Base-by-base conservation (phyloP, 225 moss, liverwort and hornwort genomes). In the Marchantia polymorpha region DNA sequence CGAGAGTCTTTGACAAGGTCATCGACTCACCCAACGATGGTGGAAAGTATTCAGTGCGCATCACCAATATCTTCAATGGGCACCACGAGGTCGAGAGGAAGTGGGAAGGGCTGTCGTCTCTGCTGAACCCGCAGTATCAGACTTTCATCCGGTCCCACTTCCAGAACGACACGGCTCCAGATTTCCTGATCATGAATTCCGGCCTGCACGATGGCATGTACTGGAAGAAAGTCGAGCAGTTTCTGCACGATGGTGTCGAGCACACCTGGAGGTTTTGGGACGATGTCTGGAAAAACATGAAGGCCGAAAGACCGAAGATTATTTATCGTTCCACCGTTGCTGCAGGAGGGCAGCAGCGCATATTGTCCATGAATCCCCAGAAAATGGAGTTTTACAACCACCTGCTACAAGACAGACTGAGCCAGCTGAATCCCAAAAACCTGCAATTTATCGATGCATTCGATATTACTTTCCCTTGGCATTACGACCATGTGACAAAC, bases 391-490 rank as follows among this genome's bases (percentile, higher is more conserved):
- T 84, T 3, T 86, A 81, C 75, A 89, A 89, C 74, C 83, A 82
- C 39, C 76, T 89, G 14, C 80, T 86, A 73, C 59, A 85, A 70
- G 86, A 89, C 66, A 78, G 49, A 23, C 78, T 89, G 65, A 27
- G 52, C 3, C 60, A 39, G 23, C 75, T 85, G 74, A 52, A 76
- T 25, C 79, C 76, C 3, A 74, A 69, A 30, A 79, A 81, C 55
- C 79, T 84, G 48, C 78, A 83, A n/a, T 39, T 89, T 53, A 79
- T 89, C 20, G 89, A 89, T n/a, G 86, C 83, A 10, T 89, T 86
- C 52, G 89, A 89, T 30, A 78, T 86, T n/a, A 84, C 89, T 13
- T 89, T 77, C 52, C 89, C 89, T 16, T 89, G 86, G 84, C 89
- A 86, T 76, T 86, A 70, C 20, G 84, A 86, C 63, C 80, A 80